Evolutionary conservation across 305 asterid genomes (phyloP).

Genomic region (Fraxinus floribunda): DNA sequence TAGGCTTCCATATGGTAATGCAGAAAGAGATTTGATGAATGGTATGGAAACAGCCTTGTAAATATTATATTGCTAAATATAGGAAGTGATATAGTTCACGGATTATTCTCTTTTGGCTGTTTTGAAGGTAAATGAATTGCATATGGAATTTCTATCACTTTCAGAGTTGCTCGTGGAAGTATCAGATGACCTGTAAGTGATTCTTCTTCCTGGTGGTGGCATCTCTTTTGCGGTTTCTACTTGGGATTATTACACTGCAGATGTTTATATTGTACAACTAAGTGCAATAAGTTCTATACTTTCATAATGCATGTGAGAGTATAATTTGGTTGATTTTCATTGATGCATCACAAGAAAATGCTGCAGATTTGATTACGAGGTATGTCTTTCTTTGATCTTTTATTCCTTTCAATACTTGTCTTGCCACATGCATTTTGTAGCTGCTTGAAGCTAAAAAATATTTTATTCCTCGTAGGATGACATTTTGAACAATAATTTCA

Average conservation of each 20-base stretch:
- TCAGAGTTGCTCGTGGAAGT: constrained; percentile 93
- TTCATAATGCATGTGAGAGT: constrained; percentile 42
- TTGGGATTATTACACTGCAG: not conserved
- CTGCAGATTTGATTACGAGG: constrained; percentile 94
- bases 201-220: constrained; percentile 16
- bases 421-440: not conserved
- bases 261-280: not conserved
- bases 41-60: not conserved
- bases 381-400: constrained; percentile 17
- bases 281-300: constrained; percentile 3
- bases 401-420: not conserved
- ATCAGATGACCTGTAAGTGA: constrained; percentile 87
- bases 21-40: not conserved
- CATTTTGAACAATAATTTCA: constrained; percentile 72
- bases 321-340: constrained; percentile 16
- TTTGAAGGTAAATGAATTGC: constrained; percentile 78
- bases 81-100: constrained; percentile 19
- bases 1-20: not conserved
- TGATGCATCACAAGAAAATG: constrained; percentile 34
- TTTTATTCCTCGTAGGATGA: constrained; percentile 56
- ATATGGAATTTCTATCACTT: constrained; percentile 82
- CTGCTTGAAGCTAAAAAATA: constrained; percentile 3
- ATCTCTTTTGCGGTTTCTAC: not conserved
- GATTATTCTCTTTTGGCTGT: constrained; percentile 48
- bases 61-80: constrained; percentile 4